Evolutionary conservation across 2,329 filamentous ascomycete species (phyloP).

Genomic region (Alternaria panax): DNA sequence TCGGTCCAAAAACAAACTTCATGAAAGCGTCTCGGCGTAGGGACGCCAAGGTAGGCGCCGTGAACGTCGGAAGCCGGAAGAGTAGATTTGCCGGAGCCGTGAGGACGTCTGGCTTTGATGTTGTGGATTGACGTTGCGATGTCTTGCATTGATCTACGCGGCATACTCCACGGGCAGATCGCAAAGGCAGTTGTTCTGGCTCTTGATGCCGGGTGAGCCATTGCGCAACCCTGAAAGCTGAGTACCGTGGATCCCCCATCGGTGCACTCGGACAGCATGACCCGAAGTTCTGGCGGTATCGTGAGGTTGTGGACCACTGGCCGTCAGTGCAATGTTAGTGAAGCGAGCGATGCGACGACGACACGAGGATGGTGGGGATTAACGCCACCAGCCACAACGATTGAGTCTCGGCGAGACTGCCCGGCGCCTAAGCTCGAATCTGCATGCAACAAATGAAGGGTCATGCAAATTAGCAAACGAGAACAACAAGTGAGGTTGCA

Average conservation of each 20-base stretch:
- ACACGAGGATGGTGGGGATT: background rate
- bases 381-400: background rate
- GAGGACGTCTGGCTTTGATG: background rate
- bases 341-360: background rate
- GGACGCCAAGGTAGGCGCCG: background rate
- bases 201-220: background rate
- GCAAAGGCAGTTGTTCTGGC: background rate
- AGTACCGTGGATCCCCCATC: background rate
- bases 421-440: background rate
- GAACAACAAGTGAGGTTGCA: background rate
- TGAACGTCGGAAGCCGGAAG: slow-evolving; percentile 5
- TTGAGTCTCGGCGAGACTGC: background rate
- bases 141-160: slow-evolving; percentile 5
- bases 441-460: background rate
- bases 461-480: background rate
- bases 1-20: slow-evolving; percentile 12
- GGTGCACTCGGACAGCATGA: background rate
- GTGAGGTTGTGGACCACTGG: slow-evolving; percentile 12
- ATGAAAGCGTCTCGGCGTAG: background rate
- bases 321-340: slow-evolving; percentile 12
- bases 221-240: background rate
- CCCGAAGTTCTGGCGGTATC: slow-evolving; percentile 14
- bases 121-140: background rate
- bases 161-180: background rate
- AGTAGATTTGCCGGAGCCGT: background rate